Evolutionary conservation across 164 flowering plant species (phyloP).

Genomic region (Tinospora cordifolia): DNA sequence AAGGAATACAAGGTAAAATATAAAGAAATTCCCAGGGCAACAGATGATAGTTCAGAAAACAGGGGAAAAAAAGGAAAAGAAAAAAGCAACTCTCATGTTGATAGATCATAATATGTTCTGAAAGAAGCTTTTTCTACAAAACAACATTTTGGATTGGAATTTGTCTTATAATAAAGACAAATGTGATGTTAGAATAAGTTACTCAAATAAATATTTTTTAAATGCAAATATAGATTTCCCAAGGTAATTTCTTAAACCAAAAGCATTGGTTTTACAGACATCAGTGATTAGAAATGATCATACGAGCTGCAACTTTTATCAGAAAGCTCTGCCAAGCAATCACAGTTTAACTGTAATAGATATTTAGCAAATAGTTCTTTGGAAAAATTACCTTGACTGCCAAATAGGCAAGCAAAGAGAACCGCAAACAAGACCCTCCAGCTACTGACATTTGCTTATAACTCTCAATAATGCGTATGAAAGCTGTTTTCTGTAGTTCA

Average conservation of each 20-base stretch:
- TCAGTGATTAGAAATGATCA: background rate
- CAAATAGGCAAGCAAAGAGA: slow-evolving; percentile 67
- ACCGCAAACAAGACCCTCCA: slow-evolving; percentile 65
- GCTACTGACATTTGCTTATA: slow-evolving; percentile 70
- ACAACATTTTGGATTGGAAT: background rate
- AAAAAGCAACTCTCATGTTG: background rate
- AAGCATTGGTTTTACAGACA: background rate
- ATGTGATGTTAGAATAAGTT: background rate
- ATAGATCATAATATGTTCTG: background rate
- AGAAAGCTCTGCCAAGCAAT: background rate
- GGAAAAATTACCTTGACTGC: slow-evolving; percentile 69
- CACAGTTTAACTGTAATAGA: background rate
- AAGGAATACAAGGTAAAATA: background rate
- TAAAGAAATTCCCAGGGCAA: background rate
- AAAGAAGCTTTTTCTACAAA: background rate
- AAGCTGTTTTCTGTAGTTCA: slow-evolving; percentile 52
- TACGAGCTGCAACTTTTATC: background rate
- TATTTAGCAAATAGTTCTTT: background rate
- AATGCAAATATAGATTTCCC: background rate
- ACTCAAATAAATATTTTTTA: background rate
- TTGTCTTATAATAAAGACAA: background rate
- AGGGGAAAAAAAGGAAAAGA: too few relatives aligned
- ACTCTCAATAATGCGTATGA: slow-evolving; percentile 64
- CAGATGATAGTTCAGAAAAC: background rate
- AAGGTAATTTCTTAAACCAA: background rate